Base-by-base conservation (phyloP, 768 basidiomycete genomes). In the Megacollybia marginata region DNA sequence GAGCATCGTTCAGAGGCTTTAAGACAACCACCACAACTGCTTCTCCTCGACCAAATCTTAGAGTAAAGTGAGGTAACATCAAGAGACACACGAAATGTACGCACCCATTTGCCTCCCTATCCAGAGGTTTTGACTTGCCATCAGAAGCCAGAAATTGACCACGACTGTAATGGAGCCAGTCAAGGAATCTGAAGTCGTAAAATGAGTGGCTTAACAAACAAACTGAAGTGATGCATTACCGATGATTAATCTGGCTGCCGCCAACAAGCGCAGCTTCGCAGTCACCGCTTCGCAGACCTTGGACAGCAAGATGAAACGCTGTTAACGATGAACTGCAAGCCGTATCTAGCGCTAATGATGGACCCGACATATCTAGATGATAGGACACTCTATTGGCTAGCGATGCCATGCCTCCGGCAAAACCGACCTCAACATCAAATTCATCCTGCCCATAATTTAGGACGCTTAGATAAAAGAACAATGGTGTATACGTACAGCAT, bases 301-400 rank as follows among this genome's bases (percentile, higher is more conserved):
- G 69, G 1, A 76, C 62, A 2, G 72, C 77, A 16, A 79, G 65
- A 57, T 79, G 76, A 42, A 74, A 61, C 2, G 73, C 73, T 5
- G 65, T 69, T n/a, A 72, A 57, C 15, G 38, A 15, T 13, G 38
- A 40, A 18, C 38, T 40, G 18, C 78, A 79, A 1, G 74, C 74
- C 0, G 73, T 76, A 51, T 79, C 76, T 0, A 70, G 55, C 5
- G 75, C 71, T 31, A 78, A 50, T 4, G 78, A 79, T 11, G 78
- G 78, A 10, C 76, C 76, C 2, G 57, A 43, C 11, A 69, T 51
- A 51, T 71, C 68, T 8, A 73, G 57, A 49, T 69, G 66, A 51
- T 74, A 71, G 1, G 73, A 71, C 32, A 74, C 59, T 33, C 61
- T 58, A 57, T 73, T 74, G 16, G 73, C 70, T 4, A 73, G 58